Percentiles rank a stretch among this genome's conserved stretches.
phyloP scores from a whole-genome alignment of 352 stramenopile species.

The Phytophthora constricta region DNA sequence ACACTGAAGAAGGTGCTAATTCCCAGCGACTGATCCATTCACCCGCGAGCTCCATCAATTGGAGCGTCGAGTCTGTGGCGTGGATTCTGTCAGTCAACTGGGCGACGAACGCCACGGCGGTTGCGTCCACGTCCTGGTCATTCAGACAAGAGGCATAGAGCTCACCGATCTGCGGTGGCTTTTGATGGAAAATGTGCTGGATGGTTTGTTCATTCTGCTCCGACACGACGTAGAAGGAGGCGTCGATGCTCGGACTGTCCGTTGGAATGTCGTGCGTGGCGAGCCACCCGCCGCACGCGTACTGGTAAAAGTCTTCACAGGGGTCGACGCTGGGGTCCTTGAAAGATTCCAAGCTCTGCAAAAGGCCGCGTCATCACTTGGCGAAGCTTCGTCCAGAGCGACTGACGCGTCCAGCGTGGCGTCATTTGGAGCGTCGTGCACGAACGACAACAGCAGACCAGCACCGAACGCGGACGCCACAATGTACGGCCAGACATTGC shows the following conservation, averaged over 20 bases:
- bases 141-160: conserved; percentile 70
- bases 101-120: conserved; percentile 44
- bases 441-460: conserved; percentile 23
- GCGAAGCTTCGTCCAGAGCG: too few species aligned
- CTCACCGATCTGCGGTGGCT: conserved; percentile 61
- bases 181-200: conserved; percentile 48
- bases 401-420: too few species aligned
- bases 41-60: conserved; percentile 51
- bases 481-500: conserved; percentile 26
- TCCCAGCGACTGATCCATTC: conserved; percentile 51
- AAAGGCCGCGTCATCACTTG: conserved; percentile 43
- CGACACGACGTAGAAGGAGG: conserved; percentile 61
- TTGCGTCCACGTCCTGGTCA: conserved; percentile 44
- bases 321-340: conserved; percentile 65
- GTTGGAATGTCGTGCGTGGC: conserved; percentile 53
- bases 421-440: too few species aligned
- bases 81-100: conserved; percentile 52
- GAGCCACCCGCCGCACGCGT: conserved; percentile 80
- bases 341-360: conserved; percentile 44
- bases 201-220: conserved; percentile 65
- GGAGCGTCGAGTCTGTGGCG: conserved; percentile 40
- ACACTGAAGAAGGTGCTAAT: conserved; percentile 65
- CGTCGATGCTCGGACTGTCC: conserved; percentile 53
- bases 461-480: conserved; percentile 22
- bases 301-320: conserved; percentile 81